A percentile compares a stretch with the other conserved stretches of the same genome.
Conservation (phyloP, 805 yeast genomes). For the Lachancea kluyveri region DNA sequence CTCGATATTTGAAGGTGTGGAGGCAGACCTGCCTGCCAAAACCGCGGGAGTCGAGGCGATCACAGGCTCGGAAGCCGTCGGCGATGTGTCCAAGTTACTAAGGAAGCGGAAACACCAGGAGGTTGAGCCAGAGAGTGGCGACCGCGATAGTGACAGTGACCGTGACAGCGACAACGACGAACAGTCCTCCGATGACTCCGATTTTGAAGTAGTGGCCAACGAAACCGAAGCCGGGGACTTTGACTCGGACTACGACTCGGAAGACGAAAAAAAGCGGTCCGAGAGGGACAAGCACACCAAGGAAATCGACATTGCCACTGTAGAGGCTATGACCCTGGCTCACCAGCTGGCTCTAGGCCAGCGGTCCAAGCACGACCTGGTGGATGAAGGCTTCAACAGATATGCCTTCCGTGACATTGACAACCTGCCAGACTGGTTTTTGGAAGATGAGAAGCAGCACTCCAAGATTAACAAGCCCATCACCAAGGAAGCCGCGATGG, state of each 20-base stretch:
- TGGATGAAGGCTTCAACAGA: slow-evolving; percentile 90
- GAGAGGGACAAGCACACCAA: slow-evolving; percentile 44
- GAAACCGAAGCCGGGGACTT: slow-evolving; percentile 32
- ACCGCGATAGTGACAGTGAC: slow-evolving; percentile 14
- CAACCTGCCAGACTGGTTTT: slow-evolving; percentile 93
- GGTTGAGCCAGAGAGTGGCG: slow-evolving; percentile 14
- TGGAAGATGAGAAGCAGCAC: slow-evolving; percentile 86
- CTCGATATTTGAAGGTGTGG: slow-evolving; percentile 46
- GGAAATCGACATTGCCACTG: slow-evolving; percentile 80
- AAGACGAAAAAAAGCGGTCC: slow-evolving; percentile 43
- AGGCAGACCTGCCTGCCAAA: slow-evolving; percentile 30
- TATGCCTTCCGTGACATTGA: slow-evolving; percentile 89
- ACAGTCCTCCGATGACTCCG: slow-evolving; percentile 22
- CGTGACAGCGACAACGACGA: slow-evolving; percentile 15
- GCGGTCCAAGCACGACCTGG: slow-evolving; percentile 71
- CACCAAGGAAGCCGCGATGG: slow-evolving; percentile 87
- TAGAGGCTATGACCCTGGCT: slow-evolving; percentile 96
- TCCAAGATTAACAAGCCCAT: slow-evolving; percentile 84
- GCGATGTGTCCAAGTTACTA: slow-evolving; percentile 12
- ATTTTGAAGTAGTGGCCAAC: slow-evolving; percentile 44
- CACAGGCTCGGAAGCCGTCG: slow-evolving; percentile 17
- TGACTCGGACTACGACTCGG: slow-evolving; percentile 45
- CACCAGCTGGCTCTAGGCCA: slow-evolving; percentile 92
- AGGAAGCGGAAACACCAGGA: slow-evolving; percentile 16
- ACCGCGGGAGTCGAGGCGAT: slow-evolving; percentile 9